Base-by-base conservation (phyloP, 345 rosid genomes). In the Hirschfeldia incana region DNA sequence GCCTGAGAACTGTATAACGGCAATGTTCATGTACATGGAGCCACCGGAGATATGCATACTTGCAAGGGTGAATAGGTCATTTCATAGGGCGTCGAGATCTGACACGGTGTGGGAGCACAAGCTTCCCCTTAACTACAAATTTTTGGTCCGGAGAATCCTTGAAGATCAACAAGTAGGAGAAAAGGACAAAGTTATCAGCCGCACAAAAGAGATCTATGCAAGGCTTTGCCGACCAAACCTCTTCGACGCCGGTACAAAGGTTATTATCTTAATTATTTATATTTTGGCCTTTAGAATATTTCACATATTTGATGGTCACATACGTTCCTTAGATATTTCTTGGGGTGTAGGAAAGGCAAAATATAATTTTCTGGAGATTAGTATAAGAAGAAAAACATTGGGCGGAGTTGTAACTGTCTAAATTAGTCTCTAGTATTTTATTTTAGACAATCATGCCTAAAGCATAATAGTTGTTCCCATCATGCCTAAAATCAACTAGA, bases 91-190 rank as follows among this genome's bases (percentile, higher is more conserved):
- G 46, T 91, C 97, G 3, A 81, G 75, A 69, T 88, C 89, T 7
- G 95, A 94, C 78, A 89, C 85, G 34, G 85, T 94, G 11, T 94
- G 97, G 98, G 97, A 88, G 77, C 84, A 85, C 3, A 92, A 94
- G 81, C 81, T 94, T 58, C 98, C 98, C 10, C 70, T 85, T 13
- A 94, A 91, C 67, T 94, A 94, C 37, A 83, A 80, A 79, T 91
- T 78, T 67, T 85, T 94, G 17, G 87, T 87, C 10, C 5, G 65
- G 37, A 85, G 87, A 74, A 77, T 92, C 33, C 77, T 92, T 59
- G 80, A 76, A 42, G 80, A 76, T 79, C 79, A 79, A 30, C 28
- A 30, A 42, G 55, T 34, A 62, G 65, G 26, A 57, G 60, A 26
- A 2, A 63, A 69, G n/a, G 65, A 80, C 30, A 76, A 61, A 69